Percentiles rank a stretch among this genome's conserved stretches.
Evolutionary conservation across 2,329 filamentous ascomycete genomes (phyloP).

Genomic region (Nigrospora oryzae): DNA sequence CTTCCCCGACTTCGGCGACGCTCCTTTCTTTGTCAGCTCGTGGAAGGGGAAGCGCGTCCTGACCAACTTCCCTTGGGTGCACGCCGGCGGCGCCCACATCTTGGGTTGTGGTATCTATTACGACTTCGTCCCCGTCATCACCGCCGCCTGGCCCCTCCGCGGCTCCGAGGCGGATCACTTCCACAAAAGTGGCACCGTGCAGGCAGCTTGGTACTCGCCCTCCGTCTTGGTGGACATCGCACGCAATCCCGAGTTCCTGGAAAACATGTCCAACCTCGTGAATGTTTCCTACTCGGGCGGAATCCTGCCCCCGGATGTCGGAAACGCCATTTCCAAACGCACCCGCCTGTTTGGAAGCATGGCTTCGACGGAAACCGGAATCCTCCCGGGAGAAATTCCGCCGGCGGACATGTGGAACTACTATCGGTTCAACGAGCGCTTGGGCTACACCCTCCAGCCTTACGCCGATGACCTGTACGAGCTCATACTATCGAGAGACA

Average conservation of each 20-base stretch:
- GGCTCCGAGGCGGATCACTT: no score
- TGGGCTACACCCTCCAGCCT: constrained; percentile 10
- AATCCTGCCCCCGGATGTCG: no score
- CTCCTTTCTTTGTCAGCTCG: no score
- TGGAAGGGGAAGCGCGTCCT: constrained; percentile 8
- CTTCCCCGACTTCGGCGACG: constrained; percentile 6
- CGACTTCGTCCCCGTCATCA: no score
- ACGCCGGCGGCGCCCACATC: constrained; percentile 14
- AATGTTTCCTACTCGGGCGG: no score
- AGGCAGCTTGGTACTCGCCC: no score
- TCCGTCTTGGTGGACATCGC: no score
- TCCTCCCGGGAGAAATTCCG: constrained; percentile 7
- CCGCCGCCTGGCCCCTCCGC: no score
- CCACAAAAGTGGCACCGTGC: no score
- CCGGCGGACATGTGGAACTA: constrained; percentile 13
- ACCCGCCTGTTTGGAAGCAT: constrained; percentile 9
- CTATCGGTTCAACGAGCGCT: constrained; percentile 10
- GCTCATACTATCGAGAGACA: constrained; percentile 17
- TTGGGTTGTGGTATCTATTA: no score
- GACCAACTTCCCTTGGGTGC: constrained; percentile 11
- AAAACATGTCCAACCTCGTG: no score
- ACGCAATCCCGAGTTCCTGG: no score
- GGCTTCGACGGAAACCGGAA: constrained; percentile 12
- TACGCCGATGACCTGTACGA: constrained; percentile 23
- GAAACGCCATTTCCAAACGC: constrained; percentile 7